Evolutionary conservation across 129 eudicot genomes (phyloP).

Genomic region (Lonicera japonica): DNA sequence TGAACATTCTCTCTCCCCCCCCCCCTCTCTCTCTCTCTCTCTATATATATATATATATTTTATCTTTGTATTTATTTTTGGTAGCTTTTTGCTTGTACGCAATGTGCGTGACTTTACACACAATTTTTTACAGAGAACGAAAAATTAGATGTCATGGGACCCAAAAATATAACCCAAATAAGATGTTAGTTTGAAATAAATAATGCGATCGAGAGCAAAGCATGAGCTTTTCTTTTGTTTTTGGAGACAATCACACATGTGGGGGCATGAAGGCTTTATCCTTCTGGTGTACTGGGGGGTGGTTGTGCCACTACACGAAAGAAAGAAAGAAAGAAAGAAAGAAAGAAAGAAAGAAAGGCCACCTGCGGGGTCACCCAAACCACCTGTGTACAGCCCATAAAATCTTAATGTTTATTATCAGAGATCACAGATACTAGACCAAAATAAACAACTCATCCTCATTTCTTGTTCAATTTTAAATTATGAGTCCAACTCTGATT

Average conservation of each 20-base stretch:
- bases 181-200: too few relatives aligned
- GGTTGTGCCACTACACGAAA: too few relatives aligned
- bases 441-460: background rate
- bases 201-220: too few relatives aligned
- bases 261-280: slow-evolving; percentile 11
- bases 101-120: background rate
- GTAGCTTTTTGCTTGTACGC: too few relatives aligned
- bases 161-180: too few relatives aligned
- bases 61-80: background rate
- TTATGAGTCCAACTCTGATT: background rate
- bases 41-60: too few relatives aligned
- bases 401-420: background rate
- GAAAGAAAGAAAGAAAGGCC: slow-evolving; percentile 10
- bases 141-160: too few relatives aligned
- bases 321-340: too few relatives aligned
- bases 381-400: slow-evolving; percentile 17
- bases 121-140: too few relatives aligned
- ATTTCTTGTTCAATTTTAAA: background rate
- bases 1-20: background rate
- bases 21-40: slow-evolving; percentile 3
- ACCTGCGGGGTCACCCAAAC: slow-evolving; percentile 18
- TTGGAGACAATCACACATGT: slow-evolving; percentile 13
- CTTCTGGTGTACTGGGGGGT: too few relatives aligned
- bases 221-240: slow-evolving; percentile 6
- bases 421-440: background rate